Evolutionary conservation across 495 filamentous ascomycete genomes (phyloP), one percentile per base, ranked within the genome.

Genomic region (Haplographium delicatum): DNA sequence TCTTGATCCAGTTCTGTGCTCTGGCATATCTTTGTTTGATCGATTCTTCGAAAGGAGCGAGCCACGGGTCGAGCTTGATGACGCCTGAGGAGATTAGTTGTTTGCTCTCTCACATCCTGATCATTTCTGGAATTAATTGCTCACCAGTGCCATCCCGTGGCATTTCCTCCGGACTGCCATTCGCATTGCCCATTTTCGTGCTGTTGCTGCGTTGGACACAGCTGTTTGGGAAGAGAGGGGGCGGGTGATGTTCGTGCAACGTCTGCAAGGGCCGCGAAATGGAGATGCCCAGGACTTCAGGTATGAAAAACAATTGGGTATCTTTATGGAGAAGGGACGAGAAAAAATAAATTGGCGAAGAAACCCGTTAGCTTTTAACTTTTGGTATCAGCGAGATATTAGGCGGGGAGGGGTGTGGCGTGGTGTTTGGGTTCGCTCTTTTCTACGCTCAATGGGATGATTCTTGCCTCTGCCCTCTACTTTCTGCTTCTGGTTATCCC

Each of bases 1-100:
- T 85, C 63, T 83, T 80, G 60, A 95, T 85, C 93, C 93, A 98
- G 46, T 82, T 69, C 60, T 95, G 79, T n/a, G 91, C 87, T 58
- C 88, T 84, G 53, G 73, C 68, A 68, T 82, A 95, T 67, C 93
- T 79, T 47, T 76, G 76, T 58, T 83, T 83, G 49, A 98, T 71
- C 34, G 83, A 73, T 25, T 86, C 84, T 59, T 81, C 76, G 75
- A 91, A 95, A 7, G 94, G 91, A 13, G 79, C 79, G 49, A 98
- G 83, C 79, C 83, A 97, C 16, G 93, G 89, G 62, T 98, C 93
- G 41, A 97, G 77, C 64, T 85, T 66, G 49, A 95, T 63, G 41
- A 96, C 88, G 60, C 93, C 93, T 94, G 66, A 50, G 13, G 39
- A 5, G 26, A 43, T 61, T 50, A 61, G 56, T 26, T 43, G 8